Conservation (phyloP, 2,329 filamentous ascomycete species). For the Diaporthe sp. region DNA sequence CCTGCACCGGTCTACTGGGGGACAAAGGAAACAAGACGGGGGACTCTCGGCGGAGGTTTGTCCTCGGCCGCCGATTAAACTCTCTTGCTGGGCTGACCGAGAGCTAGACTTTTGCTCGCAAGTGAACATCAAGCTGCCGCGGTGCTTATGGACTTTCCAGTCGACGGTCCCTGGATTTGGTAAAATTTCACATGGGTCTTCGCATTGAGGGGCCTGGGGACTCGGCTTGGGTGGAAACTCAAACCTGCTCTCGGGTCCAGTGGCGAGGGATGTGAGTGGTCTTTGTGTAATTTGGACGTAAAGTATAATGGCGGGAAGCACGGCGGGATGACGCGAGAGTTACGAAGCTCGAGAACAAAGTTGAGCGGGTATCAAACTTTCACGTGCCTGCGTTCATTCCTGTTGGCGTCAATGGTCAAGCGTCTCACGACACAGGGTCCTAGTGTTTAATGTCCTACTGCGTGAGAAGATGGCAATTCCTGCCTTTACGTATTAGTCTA, state of each 20-base stretch:
- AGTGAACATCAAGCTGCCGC: neutral
- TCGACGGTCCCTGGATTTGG: neutral
- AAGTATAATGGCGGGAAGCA: neutral
- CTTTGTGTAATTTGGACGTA: neutral
- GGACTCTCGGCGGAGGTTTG: neutral
- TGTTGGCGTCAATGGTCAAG: neutral
- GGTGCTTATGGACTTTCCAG: neutral
- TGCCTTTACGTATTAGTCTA: neutral
- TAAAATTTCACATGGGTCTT: neutral
- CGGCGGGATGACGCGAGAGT: slow-evolving; percentile 2
- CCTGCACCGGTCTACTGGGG: neutral
- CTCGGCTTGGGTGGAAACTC: slow-evolving; percentile 2
- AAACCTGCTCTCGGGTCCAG: neutral
- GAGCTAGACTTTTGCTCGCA: neutral
- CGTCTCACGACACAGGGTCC: neutral
- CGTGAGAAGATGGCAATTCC: neutral
- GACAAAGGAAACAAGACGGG: neutral
- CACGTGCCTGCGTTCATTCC: neutral
- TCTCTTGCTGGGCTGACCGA: neutral
- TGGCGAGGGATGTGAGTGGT: neutral
- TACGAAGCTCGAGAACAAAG: neutral
- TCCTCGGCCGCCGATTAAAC: neutral
- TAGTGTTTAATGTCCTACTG: neutral
- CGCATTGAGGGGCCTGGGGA: neutral
- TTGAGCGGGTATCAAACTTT: neutral